Base-by-base conservation (phyloP, 768 basidiomycete species). In the Cystobasidium tubakii region DNA sequence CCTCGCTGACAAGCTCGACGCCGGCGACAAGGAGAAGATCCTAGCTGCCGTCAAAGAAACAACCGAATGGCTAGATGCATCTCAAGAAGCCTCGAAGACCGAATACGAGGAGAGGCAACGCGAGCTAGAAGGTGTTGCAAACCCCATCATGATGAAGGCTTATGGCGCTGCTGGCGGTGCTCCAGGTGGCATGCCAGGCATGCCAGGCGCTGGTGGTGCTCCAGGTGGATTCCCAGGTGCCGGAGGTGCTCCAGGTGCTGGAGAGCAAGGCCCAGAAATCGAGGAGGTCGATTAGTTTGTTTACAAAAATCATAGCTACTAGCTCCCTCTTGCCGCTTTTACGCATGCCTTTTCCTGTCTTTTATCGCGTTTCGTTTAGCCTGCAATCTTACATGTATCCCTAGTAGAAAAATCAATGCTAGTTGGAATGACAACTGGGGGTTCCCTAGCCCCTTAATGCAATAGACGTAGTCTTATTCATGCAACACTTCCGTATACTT, bases 71-170 rank as follows among this genome's bases (percentile, higher is more conserved):
- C 88, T 96, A 75, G 89, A 90, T 23, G 77, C 79, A 73, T 90
- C 92, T 44, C 89, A 92, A 80, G 91, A 95, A 80, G 95, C 87
- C 0, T 89, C 89, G 77, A 93, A 91, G 84, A 91, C 93, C 80
- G 94, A 97, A 84, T 93, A 94, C 83, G 90, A 90, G 82, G 85
- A 85, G 79, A 89, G 88, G 83, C 92, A 94, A 81, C 94, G 94
- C 85, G 93, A 96, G 83, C 84, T 97, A 64, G 93, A 96, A 84
- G 83, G 79, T 21, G 80, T 94, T 77, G 90, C 92, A 78, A 86
- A 83, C 82, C 88, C 88, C 13, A 88, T 88, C 79, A 86, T 87
- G 86, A 85, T 85, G 81, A 86, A 85, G 78, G 57, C 94, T 31
- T 94, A 95, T 81, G 79, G 82, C 42, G 80, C 83, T 39, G 84